Evolutionary conservation across 2,329 filamentous ascomycete genomes (phyloP), one percentile per base, ranked within the genome.

Genomic region (Raffaelea arxii): DNA sequence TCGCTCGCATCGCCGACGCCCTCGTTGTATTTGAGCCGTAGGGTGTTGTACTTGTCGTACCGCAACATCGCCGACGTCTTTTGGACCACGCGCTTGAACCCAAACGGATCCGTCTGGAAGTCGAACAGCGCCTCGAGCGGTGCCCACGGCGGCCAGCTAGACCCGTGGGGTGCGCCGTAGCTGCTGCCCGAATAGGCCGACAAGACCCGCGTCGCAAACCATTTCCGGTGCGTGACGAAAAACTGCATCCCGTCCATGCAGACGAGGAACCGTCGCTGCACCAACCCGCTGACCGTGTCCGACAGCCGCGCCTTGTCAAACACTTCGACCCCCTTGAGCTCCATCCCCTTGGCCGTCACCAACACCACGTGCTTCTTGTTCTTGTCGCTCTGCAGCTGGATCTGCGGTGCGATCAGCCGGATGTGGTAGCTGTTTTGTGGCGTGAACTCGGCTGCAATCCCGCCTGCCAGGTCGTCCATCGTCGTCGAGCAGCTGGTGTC

Each of bases 101-200:
- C 92, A 58, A 95, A 95, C 0, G 92, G 91, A 62, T 94, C 90
- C 6, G 85, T 77, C 53, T 91, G 73, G 64, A 96, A 98, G 63
- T 97, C 90, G 58, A 95, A 96, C 84, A 98, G 96, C 56, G 95
- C 87, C 65, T 99, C 92, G 69, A 98, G 84, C 1, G 92, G 92
- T 41, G 97, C 87, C 92, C 92, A 99, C 1, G 92, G 92, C 11
- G 92, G 92, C 92, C 94, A 99, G 16, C 86, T 82, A 3, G 89
- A 87, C 10, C 88, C 88, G 30, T 78, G 75, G 36, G 86, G 80
- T 25, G 89, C 84, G 32, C 94, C 94, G 59, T 98, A 98, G 49
- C 82, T 84, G 64, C 91, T 95, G 45, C 89, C 91, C 21, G 91
- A 90, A 62, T 98, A 97, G 72, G 95, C 84, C 45, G 92, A 89